phyloP scores from a whole-genome alignment of 1,139 yeast genomes.

The Citeromyces siamensis region DNA sequence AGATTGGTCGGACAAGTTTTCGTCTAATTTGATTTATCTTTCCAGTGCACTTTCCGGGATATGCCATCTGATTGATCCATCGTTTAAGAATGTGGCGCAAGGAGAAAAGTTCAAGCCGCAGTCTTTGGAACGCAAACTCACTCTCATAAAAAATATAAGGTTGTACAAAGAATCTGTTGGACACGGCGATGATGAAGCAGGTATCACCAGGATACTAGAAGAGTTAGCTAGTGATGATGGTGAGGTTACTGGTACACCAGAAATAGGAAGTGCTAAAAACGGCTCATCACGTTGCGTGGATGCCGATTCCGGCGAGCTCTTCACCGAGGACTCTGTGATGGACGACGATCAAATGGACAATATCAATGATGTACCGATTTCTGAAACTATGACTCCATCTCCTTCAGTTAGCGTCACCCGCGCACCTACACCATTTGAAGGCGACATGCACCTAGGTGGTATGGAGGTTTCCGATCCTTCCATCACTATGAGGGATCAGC shows the following conservation, averaged over 20 bases:
- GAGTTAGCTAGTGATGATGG: not conserved
- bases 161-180: not conserved
- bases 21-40: conserved; percentile 11
- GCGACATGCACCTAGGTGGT: conserved; percentile 23
- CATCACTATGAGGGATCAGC: conserved; percentile 47
- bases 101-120: conserved; percentile 1
- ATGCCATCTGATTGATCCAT: conserved; percentile 68
- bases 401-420: conserved; percentile 19
- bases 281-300: not conserved
- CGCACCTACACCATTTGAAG: conserved; percentile 27
- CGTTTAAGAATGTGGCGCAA: conserved; percentile 14
- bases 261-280: not conserved
- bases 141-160: not conserved
- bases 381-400: conserved; percentile 9
- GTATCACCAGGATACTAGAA: not conserved
- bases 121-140: not conserved
- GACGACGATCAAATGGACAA: conserved; percentile 12
- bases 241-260: not conserved
- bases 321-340: conserved; percentile 9
- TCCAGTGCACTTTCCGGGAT: conserved; percentile 58
- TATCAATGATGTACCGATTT: conserved; percentile 14
- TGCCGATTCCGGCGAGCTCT: not conserved
- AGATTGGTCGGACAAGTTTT: conserved; percentile 14
- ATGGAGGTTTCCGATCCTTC: conserved; percentile 29
- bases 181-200: not conserved